Evolutionary conservation across 768 basidiomycete genomes (phyloP).

Genomic region (Amanita phalloides): DNA sequence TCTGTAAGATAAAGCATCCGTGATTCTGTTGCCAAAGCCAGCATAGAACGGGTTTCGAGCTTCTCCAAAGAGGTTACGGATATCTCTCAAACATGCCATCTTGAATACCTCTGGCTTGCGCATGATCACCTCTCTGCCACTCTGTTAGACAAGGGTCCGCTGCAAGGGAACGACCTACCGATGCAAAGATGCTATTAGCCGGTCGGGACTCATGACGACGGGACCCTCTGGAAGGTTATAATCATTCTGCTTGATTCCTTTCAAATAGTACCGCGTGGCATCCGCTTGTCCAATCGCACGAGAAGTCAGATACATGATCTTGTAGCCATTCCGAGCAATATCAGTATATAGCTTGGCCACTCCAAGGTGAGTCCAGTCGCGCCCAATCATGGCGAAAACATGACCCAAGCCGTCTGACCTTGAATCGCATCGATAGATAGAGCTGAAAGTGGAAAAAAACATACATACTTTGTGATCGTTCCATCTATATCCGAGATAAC

Average conservation of each 20-base stretch:
- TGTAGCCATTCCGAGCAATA: slow-evolving; percentile 92
- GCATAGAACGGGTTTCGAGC: slow-evolving; percentile 82
- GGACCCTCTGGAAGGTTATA: slow-evolving; percentile 97
- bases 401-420: slow-evolving; percentile 96
- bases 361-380: slow-evolving; percentile 96
- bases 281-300: slow-evolving; percentile 98
- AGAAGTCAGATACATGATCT: slow-evolving; percentile 95
- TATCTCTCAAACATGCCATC: slow-evolving; percentile 97
- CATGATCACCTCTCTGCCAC: slow-evolving; percentile 90
- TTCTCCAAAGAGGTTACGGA: slow-evolving; percentile 81
- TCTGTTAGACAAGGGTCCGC: background rate
- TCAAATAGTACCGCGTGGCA: slow-evolving; percentile 89
- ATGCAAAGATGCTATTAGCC: slow-evolving; percentile 89
- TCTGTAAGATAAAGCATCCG: slow-evolving; percentile 95
- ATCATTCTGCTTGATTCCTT: slow-evolving; percentile 89
- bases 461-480: slow-evolving; percentile 88
- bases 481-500: slow-evolving; percentile 98
- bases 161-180: slow-evolving; percentile 39
- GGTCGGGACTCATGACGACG: slow-evolving; percentile 97
- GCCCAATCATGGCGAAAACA: slow-evolving; percentile 94
- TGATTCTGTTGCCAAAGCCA: slow-evolving; percentile 97
- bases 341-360: slow-evolving; percentile 97
- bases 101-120: slow-evolving; percentile 99
- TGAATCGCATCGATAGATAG: background rate
- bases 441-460: background rate